These are phyloP conservation scores for Yarrowia sp. DNA, from an alignment of 805 yeast species.

Conservation along the genomic window DNA sequence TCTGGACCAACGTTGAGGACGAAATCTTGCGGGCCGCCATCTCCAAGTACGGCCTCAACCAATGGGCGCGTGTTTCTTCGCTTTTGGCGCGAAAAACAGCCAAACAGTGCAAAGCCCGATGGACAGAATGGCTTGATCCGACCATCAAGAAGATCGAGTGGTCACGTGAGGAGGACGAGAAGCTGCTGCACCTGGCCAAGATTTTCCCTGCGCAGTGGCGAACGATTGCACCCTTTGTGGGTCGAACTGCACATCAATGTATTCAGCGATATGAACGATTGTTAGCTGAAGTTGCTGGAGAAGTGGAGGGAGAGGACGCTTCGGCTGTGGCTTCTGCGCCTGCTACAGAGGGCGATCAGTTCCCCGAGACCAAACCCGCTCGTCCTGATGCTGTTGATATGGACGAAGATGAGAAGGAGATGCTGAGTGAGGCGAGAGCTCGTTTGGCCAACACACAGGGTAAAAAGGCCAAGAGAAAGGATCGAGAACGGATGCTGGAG, in stretches of 20 bases:
- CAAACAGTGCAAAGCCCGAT: slow-evolving; percentile 88
- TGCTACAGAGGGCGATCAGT: slow-evolving; percentile 57
- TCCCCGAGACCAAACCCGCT: slow-evolving; percentile 81
- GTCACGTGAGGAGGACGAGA: slow-evolving; percentile 78
- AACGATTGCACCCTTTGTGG: slow-evolving; percentile 79
- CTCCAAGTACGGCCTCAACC: slow-evolving; percentile 89
- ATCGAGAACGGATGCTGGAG: slow-evolving; percentile 79
- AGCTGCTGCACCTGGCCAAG: slow-evolving; percentile 68
- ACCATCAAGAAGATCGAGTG: slow-evolving; percentile 67
- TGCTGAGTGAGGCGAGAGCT: slow-evolving; percentile 94
- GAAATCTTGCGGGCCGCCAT: slow-evolving; percentile 90
- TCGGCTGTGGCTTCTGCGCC: slow-evolving; percentile 55
- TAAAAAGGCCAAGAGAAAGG: slow-evolving; percentile 89
- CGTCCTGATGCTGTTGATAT: slow-evolving; percentile 78
- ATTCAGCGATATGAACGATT: slow-evolving; percentile 82
- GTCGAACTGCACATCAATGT: slow-evolving; percentile 86
- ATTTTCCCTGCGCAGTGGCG: slow-evolving; percentile 94
- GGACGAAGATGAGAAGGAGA: slow-evolving; percentile 88
- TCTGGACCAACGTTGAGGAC: slow-evolving; percentile 86
- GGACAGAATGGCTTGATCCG: slow-evolving; percentile 90
- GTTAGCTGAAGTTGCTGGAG: slow-evolving; percentile 59
- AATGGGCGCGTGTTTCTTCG: slow-evolving; percentile 94
- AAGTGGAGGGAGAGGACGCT: slow-evolving; percentile 46
- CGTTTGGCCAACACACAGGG: slow-evolving; percentile 92
- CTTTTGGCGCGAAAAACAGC: slow-evolving; percentile 85